Evolutionary conservation across 768 basidiomycete species (phyloP).

Genomic region (Termitomyces sp.): DNA sequence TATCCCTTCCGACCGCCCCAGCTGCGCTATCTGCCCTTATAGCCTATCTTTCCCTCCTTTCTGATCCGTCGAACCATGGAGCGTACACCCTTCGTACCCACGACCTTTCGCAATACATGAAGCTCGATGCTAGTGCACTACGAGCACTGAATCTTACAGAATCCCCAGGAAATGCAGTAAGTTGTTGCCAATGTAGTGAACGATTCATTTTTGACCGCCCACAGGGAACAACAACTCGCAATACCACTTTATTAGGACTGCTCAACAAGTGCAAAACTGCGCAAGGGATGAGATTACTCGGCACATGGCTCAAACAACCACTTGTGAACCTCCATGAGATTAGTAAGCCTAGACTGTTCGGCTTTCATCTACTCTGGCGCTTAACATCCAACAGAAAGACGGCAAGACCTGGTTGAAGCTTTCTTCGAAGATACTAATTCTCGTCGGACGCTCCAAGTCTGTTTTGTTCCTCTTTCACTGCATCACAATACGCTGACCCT

Average conservation of each 20-base stretch:
- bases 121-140: conserved; percentile 90
- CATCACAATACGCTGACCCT: neutral
- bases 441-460: conserved; percentile 68
- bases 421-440: conserved; percentile 77
- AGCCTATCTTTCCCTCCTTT: conserved; percentile 72
- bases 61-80: conserved; percentile 73
- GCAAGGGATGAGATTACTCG: conserved; percentile 84
- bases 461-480: conserved; percentile 1
- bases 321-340: conserved; percentile 93
- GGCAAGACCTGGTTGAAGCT: conserved; percentile 83
- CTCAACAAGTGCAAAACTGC: conserved; percentile 96
- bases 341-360: conserved; percentile 39
- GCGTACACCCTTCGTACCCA: conserved; percentile 80
- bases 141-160: conserved; percentile 85
- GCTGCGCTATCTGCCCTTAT: conserved; percentile 78
- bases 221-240: conserved; percentile 63
- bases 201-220: neutral
- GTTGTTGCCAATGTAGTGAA: conserved; percentile 6
- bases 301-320: conserved; percentile 94
- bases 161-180: conserved; percentile 50
- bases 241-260: conserved; percentile 82
- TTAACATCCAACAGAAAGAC: conserved; percentile 46
- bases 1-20: conserved; percentile 71
- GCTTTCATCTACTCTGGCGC: neutral
- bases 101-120: conserved; percentile 93